phyloP scores from a whole-genome alignment of 2,329 filamentous ascomycete genomes.

The Fusarium lateritium region DNA sequence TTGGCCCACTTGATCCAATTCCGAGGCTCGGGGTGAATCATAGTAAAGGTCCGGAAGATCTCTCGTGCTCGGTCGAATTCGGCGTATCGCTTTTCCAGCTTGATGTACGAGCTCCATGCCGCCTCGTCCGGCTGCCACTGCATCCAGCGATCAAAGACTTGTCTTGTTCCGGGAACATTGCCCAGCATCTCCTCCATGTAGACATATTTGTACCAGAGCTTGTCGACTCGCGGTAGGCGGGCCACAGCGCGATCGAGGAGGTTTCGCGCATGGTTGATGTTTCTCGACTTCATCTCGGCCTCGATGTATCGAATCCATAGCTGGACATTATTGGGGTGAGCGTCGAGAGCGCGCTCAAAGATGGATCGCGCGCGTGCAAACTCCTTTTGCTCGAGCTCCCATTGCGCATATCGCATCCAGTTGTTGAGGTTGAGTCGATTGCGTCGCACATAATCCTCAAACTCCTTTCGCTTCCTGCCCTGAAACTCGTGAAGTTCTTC shows the following conservation, averaged over 20 bases:
- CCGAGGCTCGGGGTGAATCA: slow-evolving; percentile 92
- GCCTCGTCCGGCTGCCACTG: slow-evolving; percentile 97
- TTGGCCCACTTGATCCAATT: slow-evolving; percentile 99
- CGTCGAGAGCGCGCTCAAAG: slow-evolving; percentile 95
- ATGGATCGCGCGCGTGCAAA: slow-evolving; percentile 91
- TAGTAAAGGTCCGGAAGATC: slow-evolving; percentile 91
- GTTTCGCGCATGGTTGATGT: slow-evolving; percentile 97
- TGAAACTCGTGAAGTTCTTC: slow-evolving; percentile 99
- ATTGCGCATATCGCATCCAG: slow-evolving; percentile 97
- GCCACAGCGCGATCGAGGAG: slow-evolving; percentile 95
- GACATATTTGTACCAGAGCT: slow-evolving; percentile 99
- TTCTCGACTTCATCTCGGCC: slow-evolving; percentile 91
- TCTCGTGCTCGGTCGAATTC: slow-evolving; percentile 92
- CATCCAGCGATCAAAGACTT: slow-evolving; percentile 99
- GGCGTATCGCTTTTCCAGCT: slow-evolving; percentile 94
- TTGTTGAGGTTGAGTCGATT: slow-evolving; percentile 98
- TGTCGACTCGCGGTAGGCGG: slow-evolving; percentile 90
- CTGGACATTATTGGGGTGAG: slow-evolving; percentile 87
- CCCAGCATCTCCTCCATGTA: slow-evolving; percentile 99
- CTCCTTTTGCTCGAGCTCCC: slow-evolving; percentile 99
- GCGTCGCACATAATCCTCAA: slow-evolving; percentile 96
- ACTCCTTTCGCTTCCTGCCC: slow-evolving; percentile 94
- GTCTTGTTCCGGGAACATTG: slow-evolving; percentile 90
- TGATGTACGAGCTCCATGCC: slow-evolving; percentile 96
- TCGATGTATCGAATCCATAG: slow-evolving; percentile 96